Conservation (phyloP, 495 filamentous ascomycete genomes). For the Amniculicola lignicola region DNA sequence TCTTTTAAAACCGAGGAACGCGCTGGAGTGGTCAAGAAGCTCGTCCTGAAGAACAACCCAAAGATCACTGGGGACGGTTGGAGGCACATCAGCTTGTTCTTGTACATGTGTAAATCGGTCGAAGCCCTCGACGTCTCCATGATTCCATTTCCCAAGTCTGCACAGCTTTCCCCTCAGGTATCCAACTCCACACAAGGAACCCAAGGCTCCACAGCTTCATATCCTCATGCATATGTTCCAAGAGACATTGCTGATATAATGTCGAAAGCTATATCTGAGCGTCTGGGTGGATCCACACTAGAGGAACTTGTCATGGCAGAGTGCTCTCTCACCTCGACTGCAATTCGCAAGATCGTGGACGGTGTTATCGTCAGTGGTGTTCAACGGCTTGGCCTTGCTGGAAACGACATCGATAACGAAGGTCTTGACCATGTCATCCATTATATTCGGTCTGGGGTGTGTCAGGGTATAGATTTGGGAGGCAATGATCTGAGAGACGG, state of each 20-base stretch:
- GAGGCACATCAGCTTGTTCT: slow-evolving; percentile 85
- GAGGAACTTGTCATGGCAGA: slow-evolving; percentile 82
- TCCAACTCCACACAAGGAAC: slow-evolving; percentile 20
- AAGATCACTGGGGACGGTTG: slow-evolving; percentile 84
- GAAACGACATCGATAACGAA: slow-evolving; percentile 69
- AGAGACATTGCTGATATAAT: slow-evolving; percentile 59
- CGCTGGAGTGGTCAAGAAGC: slow-evolving; percentile 74
- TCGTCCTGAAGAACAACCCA: slow-evolving; percentile 84
- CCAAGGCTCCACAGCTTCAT: not conserved
- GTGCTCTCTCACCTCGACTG: slow-evolving; percentile 65
- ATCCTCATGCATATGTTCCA: too few relatives aligned
- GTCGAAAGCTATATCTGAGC: slow-evolving; percentile 68
- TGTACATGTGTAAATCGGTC: slow-evolving; percentile 82
- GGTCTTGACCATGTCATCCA: slow-evolving; percentile 71
- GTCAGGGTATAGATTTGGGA: slow-evolving; percentile 89
- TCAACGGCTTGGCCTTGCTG: slow-evolving; percentile 73
- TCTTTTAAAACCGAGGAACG: slow-evolving; percentile 49
- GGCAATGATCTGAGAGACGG: slow-evolving; percentile 77
- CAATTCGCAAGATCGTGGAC: slow-evolving; percentile 70
- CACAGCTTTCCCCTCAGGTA: slow-evolving; percentile 28
- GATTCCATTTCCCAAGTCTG: slow-evolving; percentile 67
- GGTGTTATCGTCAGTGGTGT: slow-evolving; percentile 71
- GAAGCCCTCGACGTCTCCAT: slow-evolving; percentile 83
- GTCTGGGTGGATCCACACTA: slow-evolving; percentile 69
- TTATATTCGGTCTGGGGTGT: slow-evolving; percentile 69